A percentile compares a stretch with the other conserved stretches of the same genome.
phyloP scores from a whole-genome alignment of 164 flowering plant genomes.

The Paratinospora sagittata region DNA sequence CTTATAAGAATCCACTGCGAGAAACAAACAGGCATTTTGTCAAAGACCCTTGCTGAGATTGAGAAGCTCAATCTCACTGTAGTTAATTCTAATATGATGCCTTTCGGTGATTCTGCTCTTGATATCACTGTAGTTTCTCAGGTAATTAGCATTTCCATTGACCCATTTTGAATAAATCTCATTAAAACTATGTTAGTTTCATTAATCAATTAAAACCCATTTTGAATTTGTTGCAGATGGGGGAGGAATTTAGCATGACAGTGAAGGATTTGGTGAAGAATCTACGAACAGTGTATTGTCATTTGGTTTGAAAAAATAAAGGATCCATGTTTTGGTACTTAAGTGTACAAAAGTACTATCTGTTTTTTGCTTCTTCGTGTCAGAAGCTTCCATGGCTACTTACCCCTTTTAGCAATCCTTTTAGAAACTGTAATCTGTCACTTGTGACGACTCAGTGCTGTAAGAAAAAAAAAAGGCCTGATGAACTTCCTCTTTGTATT shows the following conservation, averaged over 20 bases:
- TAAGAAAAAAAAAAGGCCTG: conserved; percentile 10
- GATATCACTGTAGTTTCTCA: conserved; percentile 67
- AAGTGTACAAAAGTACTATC: not conserved
- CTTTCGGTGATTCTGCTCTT: conserved; percentile 55
- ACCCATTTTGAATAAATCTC: no score
- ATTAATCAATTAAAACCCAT: not conserved
- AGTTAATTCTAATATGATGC: conserved; percentile 44
- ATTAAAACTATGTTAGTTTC: no score
- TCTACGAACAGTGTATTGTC: conserved; percentile 22
- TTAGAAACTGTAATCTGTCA: not conserved
- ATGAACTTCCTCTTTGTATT: conserved; percentile 3
- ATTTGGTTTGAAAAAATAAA: conserved; percentile 15
- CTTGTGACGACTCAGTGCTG: not conserved
- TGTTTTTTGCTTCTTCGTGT: conserved; percentile 13
- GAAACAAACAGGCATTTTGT: conserved; percentile 53
- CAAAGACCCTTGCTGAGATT: conserved; percentile 46
- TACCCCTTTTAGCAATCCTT: not conserved
- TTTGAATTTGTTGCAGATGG: conserved; percentile 46
- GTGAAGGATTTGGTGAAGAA: conserved; percentile 53
- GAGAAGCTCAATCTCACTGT: conserved; percentile 61
- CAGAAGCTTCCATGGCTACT: conserved; percentile 12
- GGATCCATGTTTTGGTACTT: not conserved
- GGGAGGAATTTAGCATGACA: conserved; percentile 39
- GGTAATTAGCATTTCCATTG: conserved; percentile 30
- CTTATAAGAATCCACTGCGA: conserved; percentile 76